Evolutionary conservation across 1,139 yeast species (phyloP).

Genomic region (Candida sp.): DNA sequence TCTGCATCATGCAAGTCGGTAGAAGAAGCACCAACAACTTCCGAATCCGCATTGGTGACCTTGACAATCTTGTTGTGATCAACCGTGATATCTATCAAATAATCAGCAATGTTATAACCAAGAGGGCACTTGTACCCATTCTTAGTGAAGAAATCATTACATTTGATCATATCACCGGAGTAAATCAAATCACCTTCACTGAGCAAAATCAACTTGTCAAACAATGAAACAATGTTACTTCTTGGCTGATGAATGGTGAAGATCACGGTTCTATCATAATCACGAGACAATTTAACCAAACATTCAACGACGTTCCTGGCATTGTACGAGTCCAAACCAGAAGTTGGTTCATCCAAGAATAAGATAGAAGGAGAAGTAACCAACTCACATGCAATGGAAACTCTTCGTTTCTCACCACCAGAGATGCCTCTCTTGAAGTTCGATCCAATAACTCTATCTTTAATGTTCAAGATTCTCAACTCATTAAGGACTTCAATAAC

Average conservation of each 20-base stretch:
- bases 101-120: constrained; percentile 95
- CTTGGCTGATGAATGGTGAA: constrained; percentile 99
- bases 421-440: constrained; percentile 92
- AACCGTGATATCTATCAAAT: constrained; percentile 87
- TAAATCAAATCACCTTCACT: constrained; percentile 88
- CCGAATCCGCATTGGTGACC: constrained; percentile 25
- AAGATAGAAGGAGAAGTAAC: constrained; percentile 85
- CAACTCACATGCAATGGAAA: constrained; percentile 87
- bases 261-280: constrained; percentile 83
- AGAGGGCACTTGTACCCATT: constrained; percentile 85
- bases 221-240: constrained; percentile 89
- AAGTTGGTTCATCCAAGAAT: constrained; percentile 90
- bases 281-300: constrained; percentile 77
- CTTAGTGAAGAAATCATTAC: constrained; percentile 73
- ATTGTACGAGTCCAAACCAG: constrained; percentile 93
- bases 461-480: constrained; percentile 79
- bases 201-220: constrained; percentile 79
- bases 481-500: constrained; percentile 88
- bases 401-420: constrained; percentile 92
- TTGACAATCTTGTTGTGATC: constrained; percentile 46
- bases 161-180: constrained; percentile 79
- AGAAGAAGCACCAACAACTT: constrained; percentile 18
- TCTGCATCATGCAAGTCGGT: constrained; percentile 31
- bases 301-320: constrained; percentile 92
- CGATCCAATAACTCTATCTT: constrained; percentile 87